Conservation (phyloP, 148 eudicot species). For the Gaultheria prostrata region DNA sequence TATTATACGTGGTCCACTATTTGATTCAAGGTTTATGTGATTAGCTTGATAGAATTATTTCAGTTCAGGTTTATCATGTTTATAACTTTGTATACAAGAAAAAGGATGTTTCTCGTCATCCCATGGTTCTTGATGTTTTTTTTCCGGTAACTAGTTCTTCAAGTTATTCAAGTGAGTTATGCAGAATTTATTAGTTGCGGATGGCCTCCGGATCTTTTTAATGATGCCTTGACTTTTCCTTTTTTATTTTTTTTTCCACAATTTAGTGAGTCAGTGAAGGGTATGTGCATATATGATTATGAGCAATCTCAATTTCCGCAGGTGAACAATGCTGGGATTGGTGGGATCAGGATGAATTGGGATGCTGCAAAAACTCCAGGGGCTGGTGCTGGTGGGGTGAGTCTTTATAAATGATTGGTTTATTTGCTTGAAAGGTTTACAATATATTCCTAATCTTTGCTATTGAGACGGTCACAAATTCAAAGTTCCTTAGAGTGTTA, state of each 20-base stretch:
- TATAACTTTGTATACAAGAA: not conserved
- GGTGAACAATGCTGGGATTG: constrained; percentile 12
- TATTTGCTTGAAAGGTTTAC: not conserved
- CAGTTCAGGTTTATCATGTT: not conserved
- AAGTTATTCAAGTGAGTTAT: not conserved
- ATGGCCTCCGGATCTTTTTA: not conserved
- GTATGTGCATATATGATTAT: not conserved
- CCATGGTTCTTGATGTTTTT: not conserved
- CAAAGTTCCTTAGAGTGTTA: not conserved
- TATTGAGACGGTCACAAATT: not conserved
- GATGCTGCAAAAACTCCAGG: not conserved
- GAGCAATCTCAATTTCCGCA: not conserved
- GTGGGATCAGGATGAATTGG: not conserved
- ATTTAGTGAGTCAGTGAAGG: not conserved
- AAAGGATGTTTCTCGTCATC: not conserved
- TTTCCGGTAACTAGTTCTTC: not conserved
- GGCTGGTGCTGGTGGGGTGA: not conserved
- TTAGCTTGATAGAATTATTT: not conserved
- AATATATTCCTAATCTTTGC: not conserved
- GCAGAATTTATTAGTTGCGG: not conserved
- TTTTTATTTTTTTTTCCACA: not conserved
- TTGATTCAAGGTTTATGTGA: not conserved
- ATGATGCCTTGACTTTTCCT: not conserved
- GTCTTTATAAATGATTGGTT: not conserved
- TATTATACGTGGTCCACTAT: not conserved